Evolutionary conservation across 768 basidiomycete genomes (phyloP).

Genomic region (Vishniacozyma victoriae): DNA sequence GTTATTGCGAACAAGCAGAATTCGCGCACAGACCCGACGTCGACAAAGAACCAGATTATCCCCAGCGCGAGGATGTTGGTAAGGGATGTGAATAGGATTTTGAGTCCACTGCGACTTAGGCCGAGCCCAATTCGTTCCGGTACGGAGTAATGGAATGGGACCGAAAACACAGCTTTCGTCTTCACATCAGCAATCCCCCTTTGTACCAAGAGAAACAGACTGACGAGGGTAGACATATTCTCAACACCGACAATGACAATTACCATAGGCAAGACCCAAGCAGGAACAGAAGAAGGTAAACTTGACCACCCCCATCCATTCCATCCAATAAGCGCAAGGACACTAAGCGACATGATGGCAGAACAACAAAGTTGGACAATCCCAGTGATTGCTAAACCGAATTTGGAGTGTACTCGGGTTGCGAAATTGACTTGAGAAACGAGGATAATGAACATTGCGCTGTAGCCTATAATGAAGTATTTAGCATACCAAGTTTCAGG

Average conservation of each 20-base stretch:
- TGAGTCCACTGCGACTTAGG: slow-evolving; percentile 78
- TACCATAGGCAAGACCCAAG: slow-evolving; percentile 75
- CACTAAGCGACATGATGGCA: slow-evolving; percentile 87
- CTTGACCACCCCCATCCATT: slow-evolving; percentile 30
- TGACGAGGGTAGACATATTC: slow-evolving; percentile 91
- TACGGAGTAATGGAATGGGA: slow-evolving; percentile 45
- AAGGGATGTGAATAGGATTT: slow-evolving; percentile 85
- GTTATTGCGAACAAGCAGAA: slow-evolving; percentile 92
- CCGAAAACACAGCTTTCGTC: slow-evolving; percentile 32
- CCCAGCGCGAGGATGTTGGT: slow-evolving; percentile 77
- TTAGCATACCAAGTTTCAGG: too few relatives aligned
- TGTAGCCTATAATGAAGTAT: too few relatives aligned
- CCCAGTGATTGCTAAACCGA: slow-evolving; percentile 88
- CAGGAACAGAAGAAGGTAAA: slow-evolving; percentile 22
- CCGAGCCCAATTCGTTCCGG: slow-evolving; percentile 87
- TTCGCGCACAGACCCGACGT: slow-evolving; percentile 71
- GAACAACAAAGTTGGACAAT: slow-evolving; percentile 85
- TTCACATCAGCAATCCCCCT: slow-evolving; percentile 8
- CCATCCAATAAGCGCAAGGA: slow-evolving; percentile 79
- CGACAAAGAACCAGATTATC: slow-evolving; percentile 65
- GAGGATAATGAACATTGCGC: slow-evolving; percentile 30
- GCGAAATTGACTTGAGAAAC: slow-evolving; percentile 38
- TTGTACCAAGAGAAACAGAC: slow-evolving; percentile 18
- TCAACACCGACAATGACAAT: slow-evolving; percentile 94
- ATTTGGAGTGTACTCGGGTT: slow-evolving; percentile 72